phyloP scores from a whole-genome alignment of 306 rosid species.

The Urtica urens region DNA sequence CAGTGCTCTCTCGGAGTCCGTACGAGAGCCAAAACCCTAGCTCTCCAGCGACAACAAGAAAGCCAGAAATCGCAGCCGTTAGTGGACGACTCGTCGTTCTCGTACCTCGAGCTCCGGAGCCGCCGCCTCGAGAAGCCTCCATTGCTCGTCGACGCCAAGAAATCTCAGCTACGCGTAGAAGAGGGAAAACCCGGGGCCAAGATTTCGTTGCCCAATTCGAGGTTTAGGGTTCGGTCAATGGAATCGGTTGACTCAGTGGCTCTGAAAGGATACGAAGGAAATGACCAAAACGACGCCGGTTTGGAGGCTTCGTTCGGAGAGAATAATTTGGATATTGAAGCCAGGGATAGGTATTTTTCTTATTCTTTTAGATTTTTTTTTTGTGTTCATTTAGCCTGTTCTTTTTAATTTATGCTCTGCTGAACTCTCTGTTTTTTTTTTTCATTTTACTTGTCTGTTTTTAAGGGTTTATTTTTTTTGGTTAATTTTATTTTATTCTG shows the following conservation, averaged over 20 bases:
- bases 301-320: constrained; percentile 51
- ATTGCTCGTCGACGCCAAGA: constrained; percentile 7
- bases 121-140: constrained; percentile 69
- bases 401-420: not conserved
- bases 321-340: constrained; percentile 38
- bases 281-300: constrained; percentile 21
- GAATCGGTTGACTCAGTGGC: constrained; percentile 1
- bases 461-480: not conserved
- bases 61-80: constrained; percentile 3
- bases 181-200: constrained; percentile 7
- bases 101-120: constrained; percentile 72
- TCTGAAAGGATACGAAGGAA: constrained; percentile 11
- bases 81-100: constrained; percentile 27
- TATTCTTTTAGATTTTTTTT: not conserved
- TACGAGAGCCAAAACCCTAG: constrained; percentile 66
- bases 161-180: constrained; percentile 6
- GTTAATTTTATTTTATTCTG: not conserved
- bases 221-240: constrained; percentile 12
- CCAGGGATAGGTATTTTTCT: constrained; percentile 40
- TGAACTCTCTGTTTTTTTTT: not conserved
- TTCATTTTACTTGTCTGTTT: not conserved
- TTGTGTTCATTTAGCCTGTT: not conserved
- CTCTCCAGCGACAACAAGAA: constrained; percentile 30
- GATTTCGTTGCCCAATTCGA: constrained; percentile 14
- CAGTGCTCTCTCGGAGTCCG: constrained; percentile 58